Percentiles rank a stretch among this genome's conserved stretches.
Conservation (phyloP, 768 basidiomycete species). For the Chalciporus chontae region DNA sequence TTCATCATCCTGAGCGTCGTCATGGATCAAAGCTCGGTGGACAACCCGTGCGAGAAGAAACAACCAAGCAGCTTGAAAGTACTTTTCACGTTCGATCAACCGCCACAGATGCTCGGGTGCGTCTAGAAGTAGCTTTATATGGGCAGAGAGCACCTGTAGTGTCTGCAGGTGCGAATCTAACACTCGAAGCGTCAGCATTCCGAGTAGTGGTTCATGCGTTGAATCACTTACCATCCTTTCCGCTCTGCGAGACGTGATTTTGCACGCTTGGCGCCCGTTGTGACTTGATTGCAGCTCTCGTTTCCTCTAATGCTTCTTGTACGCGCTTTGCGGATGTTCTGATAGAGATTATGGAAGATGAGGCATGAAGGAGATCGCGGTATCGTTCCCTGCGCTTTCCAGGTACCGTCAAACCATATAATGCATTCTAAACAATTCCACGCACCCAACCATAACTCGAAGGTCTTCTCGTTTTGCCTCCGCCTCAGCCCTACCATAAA, state of each 20-base stretch:
- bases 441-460: constrained; percentile 90
- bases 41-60: constrained; percentile 85
- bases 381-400: constrained; percentile 83
- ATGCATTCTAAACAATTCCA: constrained; percentile 19
- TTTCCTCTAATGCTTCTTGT: constrained; percentile 58
- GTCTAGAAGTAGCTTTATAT: constrained; percentile 88
- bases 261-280: constrained; percentile 45
- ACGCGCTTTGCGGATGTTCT: constrained; percentile 66
- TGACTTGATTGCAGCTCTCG: constrained; percentile 48
- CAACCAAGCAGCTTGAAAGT: constrained; percentile 82
- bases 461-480: constrained; percentile 87
- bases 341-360: constrained; percentile 79
- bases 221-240: constrained; percentile 41
- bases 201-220: background rate
- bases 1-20: constrained; percentile 63
- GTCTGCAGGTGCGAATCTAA: constrained; percentile 65
- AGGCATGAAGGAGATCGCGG: constrained; percentile 82
- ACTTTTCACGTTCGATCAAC: constrained; percentile 74
- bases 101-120: constrained; percentile 91
- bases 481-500: constrained; percentile 59
- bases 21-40: constrained; percentile 64
- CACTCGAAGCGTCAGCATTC: background rate
- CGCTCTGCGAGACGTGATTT: constrained; percentile 34
- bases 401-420: constrained; percentile 33
- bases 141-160: constrained; percentile 76